A percentile compares a stretch with the other conserved stretches of the same genome.
These are phyloP conservation scores for Spergularia bocconei DNA, from an alignment of 148 eudicot genomes.

Conservation along the genomic window DNA sequence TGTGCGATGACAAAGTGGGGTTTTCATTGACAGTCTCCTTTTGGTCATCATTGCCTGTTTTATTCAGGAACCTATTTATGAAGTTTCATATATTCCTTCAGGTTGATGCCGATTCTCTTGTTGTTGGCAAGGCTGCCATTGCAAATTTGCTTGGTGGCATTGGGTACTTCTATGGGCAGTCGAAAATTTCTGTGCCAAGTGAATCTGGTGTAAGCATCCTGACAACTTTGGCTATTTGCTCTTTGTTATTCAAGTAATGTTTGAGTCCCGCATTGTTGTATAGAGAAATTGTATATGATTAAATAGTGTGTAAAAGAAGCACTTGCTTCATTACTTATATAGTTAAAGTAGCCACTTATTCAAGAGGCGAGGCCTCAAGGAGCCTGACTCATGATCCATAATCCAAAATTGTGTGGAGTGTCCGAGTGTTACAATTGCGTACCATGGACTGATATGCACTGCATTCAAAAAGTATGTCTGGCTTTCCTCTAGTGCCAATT, in stretches of 20 bases:
- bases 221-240: not conserved
- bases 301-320: not conserved
- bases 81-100: constrained; percentile 32
- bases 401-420: too few relatives aligned
- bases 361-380: too few relatives aligned
- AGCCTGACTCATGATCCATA: too few relatives aligned
- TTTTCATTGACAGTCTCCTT: not conserved
- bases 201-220: constrained; percentile 54
- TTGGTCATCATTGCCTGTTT: not conserved
- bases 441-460: too few relatives aligned
- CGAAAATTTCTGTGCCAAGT: constrained; percentile 70
- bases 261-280: not conserved
- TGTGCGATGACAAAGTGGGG: constrained; percentile 8
- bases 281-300: not conserved
- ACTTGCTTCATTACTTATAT: not conserved
- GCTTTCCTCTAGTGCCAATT: too few relatives aligned
- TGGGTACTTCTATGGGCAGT: constrained; percentile 96
- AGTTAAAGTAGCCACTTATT: too few relatives aligned
- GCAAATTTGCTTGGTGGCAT: constrained; percentile 91
- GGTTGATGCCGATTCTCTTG: constrained; percentile 54
- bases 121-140: constrained; percentile 78
- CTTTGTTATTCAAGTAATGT: not conserved
- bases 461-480: too few relatives aligned
- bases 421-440: too few relatives aligned
- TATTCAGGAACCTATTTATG: not conserved